Conservation (phyloP, 257 asterid genomes). For the Nemophila menziesii region DNA sequence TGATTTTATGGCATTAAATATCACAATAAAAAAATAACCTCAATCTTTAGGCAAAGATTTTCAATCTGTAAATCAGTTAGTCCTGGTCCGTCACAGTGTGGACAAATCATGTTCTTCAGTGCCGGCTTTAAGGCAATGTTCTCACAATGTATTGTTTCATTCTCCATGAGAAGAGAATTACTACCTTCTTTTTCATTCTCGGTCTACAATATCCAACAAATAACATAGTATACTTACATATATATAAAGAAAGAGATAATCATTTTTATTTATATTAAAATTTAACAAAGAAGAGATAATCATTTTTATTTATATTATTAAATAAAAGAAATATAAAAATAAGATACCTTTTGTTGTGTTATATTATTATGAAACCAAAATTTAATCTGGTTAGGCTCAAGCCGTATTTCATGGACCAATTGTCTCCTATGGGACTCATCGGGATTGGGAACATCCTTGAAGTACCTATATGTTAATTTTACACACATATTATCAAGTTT, state of each 20-base stretch:
- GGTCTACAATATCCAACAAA: constrained; percentile 21
- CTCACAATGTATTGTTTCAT: constrained; percentile 39
- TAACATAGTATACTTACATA: too few relatives aligned
- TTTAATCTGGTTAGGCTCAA: constrained; percentile 49
- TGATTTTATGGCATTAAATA: too few relatives aligned
- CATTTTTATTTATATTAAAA: too few relatives aligned
- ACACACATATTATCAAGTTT: too few relatives aligned
- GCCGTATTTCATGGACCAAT: constrained; percentile 36
- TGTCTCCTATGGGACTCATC: constrained; percentile 44
- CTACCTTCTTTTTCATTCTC: constrained; percentile 42
- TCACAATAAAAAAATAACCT: constrained; percentile 22
- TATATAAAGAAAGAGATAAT: too few relatives aligned
- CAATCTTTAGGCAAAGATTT: constrained; percentile 39
- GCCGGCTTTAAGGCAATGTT: constrained; percentile 44
- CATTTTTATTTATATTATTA: too few relatives aligned
- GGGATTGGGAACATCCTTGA: constrained; percentile 47
- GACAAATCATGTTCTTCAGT: constrained; percentile 28
- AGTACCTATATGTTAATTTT: constrained; percentile 30
- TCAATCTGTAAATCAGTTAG: constrained; percentile 35
- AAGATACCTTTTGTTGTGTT: constrained; percentile 45
- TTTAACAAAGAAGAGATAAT: too few relatives aligned
- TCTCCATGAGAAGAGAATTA: constrained; percentile 34
- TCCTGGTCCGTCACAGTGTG: constrained; percentile 24
- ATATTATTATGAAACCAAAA: constrained; percentile 74
- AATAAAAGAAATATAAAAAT: too few relatives aligned